A percentile compares a stretch with the other conserved stretches of the same genome.
Evolutionary conservation across 129 eudicot species (phyloP).

Genomic region (Artemisia tridentata): DNA sequence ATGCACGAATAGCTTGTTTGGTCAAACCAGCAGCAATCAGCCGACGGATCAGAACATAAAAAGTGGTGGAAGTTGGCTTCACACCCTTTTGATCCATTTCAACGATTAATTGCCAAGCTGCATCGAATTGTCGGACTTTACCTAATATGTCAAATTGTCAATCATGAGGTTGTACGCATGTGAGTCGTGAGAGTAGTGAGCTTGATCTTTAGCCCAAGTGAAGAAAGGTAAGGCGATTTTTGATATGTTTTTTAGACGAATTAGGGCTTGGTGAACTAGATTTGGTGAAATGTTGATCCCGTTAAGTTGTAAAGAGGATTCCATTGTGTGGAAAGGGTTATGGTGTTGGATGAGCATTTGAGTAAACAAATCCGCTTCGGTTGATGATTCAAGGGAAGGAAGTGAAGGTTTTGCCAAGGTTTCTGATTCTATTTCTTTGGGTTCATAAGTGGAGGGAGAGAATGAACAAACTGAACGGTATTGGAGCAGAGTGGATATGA

Average conservation of each 20-base stretch:
- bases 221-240: constrained; percentile 82
- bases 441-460: constrained; percentile 15
- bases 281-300: constrained; percentile 50
- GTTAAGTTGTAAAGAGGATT: constrained; percentile 74
- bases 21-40: constrained; percentile 78
- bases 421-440: constrained; percentile 8
- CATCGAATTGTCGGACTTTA: constrained; percentile 74
- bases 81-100: constrained; percentile 53
- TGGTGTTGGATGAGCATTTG: constrained; percentile 70
- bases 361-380: constrained; percentile 64
- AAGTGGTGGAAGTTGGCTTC: constrained; percentile 58
- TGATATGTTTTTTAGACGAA: constrained; percentile 68
- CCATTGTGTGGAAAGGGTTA: constrained; percentile 88
- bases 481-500: not conserved
- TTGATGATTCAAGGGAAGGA: constrained; percentile 49
- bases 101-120: constrained; percentile 68
- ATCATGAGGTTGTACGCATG: constrained; percentile 54
- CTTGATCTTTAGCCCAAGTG: constrained; percentile 44
- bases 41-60: constrained; percentile 60
- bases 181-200: constrained; percentile 35
- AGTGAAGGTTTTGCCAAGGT: constrained; percentile 43
- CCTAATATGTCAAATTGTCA: constrained; percentile 60
- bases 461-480: constrained; percentile 20
- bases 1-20: constrained; percentile 68
- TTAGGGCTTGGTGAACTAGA: constrained; percentile 75